phyloP scores from a whole-genome alignment of 805 yeast species.

The Metschnikowia kunwiensis region DNA sequence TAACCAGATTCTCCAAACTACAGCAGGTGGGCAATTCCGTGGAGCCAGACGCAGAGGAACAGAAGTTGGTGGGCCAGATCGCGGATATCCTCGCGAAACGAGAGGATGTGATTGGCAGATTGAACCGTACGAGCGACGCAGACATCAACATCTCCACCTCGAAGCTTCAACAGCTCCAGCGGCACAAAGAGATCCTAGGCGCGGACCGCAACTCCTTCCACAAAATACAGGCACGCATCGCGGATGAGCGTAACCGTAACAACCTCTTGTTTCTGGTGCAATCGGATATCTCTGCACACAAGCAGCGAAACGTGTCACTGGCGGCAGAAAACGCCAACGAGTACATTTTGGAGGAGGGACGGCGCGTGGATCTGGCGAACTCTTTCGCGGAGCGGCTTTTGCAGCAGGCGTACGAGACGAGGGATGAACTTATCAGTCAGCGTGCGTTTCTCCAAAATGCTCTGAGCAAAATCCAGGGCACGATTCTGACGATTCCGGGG shows the following conservation, averaged over 20 bases:
- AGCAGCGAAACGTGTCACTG: conserved; percentile 33
- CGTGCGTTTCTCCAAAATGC: conserved; percentile 60
- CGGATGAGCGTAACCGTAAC: conserved; percentile 72
- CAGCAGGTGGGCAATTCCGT: conserved; percentile 25
- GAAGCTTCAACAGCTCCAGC: conserved; percentile 72
- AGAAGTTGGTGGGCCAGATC: conserved; percentile 25
- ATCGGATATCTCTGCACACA: conserved; percentile 71
- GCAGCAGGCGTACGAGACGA: conserved; percentile 82
- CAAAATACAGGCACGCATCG: conserved; percentile 55
- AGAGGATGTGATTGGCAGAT: conserved; percentile 49
- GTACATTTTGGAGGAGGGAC: conserved; percentile 75
- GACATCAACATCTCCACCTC: conserved; percentile 58
- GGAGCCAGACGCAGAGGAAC: conserved; percentile 22
- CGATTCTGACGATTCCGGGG: conserved; percentile 77
- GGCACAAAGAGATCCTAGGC: conserved; percentile 72
- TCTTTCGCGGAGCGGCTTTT: conserved; percentile 74
- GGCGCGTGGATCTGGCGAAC: conserved; percentile 69
- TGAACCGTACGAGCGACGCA: conserved; percentile 54
- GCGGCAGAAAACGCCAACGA: conserved; percentile 49
- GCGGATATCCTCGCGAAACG: conserved; percentile 35
- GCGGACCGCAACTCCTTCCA: conserved; percentile 66
- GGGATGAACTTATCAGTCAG: conserved; percentile 81
- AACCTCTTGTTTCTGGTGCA: conserved; percentile 75
- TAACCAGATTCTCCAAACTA: conserved; percentile 40
- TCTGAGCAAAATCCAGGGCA: conserved; percentile 56